Conservation (phyloP, 1,284 basidiomycete species). For the Apiotrichum domesticum region DNA sequence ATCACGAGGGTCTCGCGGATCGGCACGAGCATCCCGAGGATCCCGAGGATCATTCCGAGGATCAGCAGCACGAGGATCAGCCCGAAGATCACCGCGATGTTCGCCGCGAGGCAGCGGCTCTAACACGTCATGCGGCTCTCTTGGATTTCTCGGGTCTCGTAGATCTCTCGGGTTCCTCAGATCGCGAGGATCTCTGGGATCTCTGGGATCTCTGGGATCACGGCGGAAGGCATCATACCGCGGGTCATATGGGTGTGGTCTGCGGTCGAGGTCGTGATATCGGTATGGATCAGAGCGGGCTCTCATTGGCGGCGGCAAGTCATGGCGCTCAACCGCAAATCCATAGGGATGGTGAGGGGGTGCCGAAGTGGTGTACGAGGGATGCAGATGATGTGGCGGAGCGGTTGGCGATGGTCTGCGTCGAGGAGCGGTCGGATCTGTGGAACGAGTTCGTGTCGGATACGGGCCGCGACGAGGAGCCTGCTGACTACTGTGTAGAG, state of each 20-base stretch:
- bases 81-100: neutral
- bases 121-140: too few species aligned
- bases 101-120: too few species aligned
- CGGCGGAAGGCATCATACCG: neutral
- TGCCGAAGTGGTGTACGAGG: neutral
- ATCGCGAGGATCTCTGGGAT: neutral
- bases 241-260: neutral
- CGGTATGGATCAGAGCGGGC: conserved; percentile 1
- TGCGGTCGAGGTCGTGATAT: neutral
- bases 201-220: neutral
- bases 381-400: neutral
- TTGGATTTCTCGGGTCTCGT: neutral
- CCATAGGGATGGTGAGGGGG: neutral
- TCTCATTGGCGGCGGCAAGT: neutral
- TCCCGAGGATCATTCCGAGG: neutral
- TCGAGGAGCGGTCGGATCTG: neutral
- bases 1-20: neutral
- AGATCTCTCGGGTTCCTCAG: neutral
- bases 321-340: neutral
- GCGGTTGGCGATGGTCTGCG: neutral
- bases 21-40: neutral
- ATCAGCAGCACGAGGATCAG: too few species aligned
- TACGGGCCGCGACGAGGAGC: neutral
- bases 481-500: neutral
- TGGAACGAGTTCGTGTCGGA: neutral